Base-by-base conservation (phyloP, 2,329 filamentous ascomycete species). In the Ceratocystis cacaofunesta region DNA sequence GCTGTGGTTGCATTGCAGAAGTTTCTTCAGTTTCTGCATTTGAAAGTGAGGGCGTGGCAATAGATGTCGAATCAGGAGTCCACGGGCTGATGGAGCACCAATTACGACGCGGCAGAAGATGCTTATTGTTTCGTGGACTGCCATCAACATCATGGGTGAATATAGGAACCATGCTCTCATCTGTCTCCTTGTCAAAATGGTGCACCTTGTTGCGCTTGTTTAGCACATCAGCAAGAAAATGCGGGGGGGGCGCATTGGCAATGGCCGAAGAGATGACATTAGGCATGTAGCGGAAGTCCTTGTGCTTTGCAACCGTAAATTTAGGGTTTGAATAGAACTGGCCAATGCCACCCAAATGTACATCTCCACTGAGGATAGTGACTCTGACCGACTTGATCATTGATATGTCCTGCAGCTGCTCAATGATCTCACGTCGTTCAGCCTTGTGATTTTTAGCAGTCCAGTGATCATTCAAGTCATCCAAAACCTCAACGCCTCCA, bases 381-480 rank as follows among this genome's bases (percentile, higher is more conserved):
- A 99, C 80, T 55, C 94, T 87, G 62, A 96, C 83, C 15, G 90
- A 96, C 74, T 95, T 95, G 73, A 94, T 90, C 25, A 90, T 90
- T 7, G 95, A 92, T 67, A 99, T 80, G 71, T 96, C 90, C 75
- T 99, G 95, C 30, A 99, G 78, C 71, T 96, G 91, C 72, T 94
- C 88, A 50, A 99, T 84, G 68, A 97, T 80, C 74, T 89, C 87
- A 68, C 86, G 89, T 62, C 94, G 85, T 75, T 99, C 94, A 30
- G 85, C 81, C 73, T 97, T 99, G 77, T 97, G 92, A 72, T 91
- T 89, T 73, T 90, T 95, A 46, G 92, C 90, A 0, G 92, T 96
- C 94, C 94, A 99, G 73, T 99, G 92, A 74, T 97, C 94, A 72
- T 96, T 92, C 8, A 96, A 77, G 71, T 95, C 91, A 72, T 96